Conservation (phyloP, 768 basidiomycete genomes). For the Suillus discolor region DNA sequence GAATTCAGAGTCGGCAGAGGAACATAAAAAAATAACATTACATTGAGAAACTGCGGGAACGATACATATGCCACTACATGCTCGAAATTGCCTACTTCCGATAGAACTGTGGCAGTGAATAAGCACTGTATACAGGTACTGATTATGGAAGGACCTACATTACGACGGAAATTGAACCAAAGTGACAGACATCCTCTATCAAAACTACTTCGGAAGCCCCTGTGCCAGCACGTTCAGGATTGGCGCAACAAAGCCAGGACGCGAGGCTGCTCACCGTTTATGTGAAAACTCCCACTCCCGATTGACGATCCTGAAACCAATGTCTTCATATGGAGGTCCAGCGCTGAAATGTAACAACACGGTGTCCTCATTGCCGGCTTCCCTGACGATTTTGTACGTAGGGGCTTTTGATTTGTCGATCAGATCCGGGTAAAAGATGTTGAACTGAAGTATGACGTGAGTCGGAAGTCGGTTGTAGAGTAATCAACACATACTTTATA, state of each 20-base stretch:
- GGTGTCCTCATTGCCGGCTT: conserved; percentile 94
- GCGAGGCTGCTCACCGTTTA: conserved; percentile 63
- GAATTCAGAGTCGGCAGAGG: conserved; percentile 17
- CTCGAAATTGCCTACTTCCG: conserved; percentile 57
- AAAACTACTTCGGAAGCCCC: conserved; percentile 96
- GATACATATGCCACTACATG: conserved; percentile 24
- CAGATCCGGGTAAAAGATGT: conserved; percentile 98
- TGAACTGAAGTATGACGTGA: conserved; percentile 56
- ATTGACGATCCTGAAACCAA: conserved; percentile 97
- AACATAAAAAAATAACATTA: conserved; percentile 26
- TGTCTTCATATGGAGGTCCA: conserved; percentile 98
- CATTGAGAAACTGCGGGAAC: conserved; percentile 23
- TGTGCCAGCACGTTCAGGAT: conserved; percentile 32
- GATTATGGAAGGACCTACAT: conserved; percentile 54
- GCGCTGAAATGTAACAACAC: conserved; percentile 92
- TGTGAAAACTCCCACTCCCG: conserved; percentile 99
- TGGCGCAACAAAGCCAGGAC: conserved; percentile 16
- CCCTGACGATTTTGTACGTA: conserved; percentile 93
- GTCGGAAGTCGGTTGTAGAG: conserved; percentile 7
- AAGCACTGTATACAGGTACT: conserved; percentile 16
- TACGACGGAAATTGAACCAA: conserved; percentile 95
- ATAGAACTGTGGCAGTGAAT: conserved; percentile 60
- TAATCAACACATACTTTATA: conserved; percentile 68
- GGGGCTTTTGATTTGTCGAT: conserved; percentile 98
- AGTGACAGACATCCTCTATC: conserved; percentile 95